Evolutionary conservation across 768 basidiomycete species (phyloP).

Genomic region (Boletellus ananiceps): DNA sequence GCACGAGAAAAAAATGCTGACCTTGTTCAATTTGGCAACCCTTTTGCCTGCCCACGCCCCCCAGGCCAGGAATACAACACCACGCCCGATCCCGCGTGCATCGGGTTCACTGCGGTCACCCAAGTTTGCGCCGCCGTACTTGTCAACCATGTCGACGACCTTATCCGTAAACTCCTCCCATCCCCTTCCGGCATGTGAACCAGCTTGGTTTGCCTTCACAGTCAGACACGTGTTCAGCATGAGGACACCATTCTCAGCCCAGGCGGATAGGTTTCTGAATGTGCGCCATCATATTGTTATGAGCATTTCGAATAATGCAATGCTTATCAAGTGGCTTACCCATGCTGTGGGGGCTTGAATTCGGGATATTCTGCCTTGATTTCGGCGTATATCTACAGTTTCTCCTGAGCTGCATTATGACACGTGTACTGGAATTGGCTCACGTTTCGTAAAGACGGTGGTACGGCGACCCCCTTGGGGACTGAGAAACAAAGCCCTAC

Average conservation of each 20-base stretch:
- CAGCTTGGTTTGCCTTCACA: slow-evolving; percentile 69
- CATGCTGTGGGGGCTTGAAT: slow-evolving; percentile 77
- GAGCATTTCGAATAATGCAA: slow-evolving; percentile 5
- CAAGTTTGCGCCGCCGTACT: slow-evolving; percentile 70
- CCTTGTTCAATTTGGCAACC: slow-evolving; percentile 72
- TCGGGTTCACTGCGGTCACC: slow-evolving; percentile 33
- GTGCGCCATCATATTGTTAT: neutral
- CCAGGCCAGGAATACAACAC: slow-evolving; percentile 88
- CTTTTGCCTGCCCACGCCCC: slow-evolving; percentile 83
- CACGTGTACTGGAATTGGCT: slow-evolving; percentile 21
- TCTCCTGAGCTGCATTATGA: slow-evolving; percentile 9
- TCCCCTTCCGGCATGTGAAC: slow-evolving; percentile 79
- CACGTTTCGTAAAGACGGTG: slow-evolving; percentile 82
- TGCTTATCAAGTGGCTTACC: slow-evolving; percentile 47
- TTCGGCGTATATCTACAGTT: slow-evolving; percentile 76
- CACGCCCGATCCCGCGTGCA: slow-evolving; percentile 55
- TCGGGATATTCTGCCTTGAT: slow-evolving; percentile 77
- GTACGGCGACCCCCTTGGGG: slow-evolving; percentile 65
- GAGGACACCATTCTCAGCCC: slow-evolving; percentile 85
- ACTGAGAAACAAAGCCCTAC: slow-evolving; percentile 88
- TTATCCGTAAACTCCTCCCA: slow-evolving; percentile 91
- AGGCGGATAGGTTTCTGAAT: slow-evolving; percentile 67
- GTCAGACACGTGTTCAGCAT: slow-evolving; percentile 92
- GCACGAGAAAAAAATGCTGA: slow-evolving; percentile 27
- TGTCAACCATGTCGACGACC: slow-evolving; percentile 73